These are phyloP conservation scores for Calocybe gambosa DNA, from an alignment of 1,284 basidiomycete genomes.

Conservation along the genomic window DNA sequence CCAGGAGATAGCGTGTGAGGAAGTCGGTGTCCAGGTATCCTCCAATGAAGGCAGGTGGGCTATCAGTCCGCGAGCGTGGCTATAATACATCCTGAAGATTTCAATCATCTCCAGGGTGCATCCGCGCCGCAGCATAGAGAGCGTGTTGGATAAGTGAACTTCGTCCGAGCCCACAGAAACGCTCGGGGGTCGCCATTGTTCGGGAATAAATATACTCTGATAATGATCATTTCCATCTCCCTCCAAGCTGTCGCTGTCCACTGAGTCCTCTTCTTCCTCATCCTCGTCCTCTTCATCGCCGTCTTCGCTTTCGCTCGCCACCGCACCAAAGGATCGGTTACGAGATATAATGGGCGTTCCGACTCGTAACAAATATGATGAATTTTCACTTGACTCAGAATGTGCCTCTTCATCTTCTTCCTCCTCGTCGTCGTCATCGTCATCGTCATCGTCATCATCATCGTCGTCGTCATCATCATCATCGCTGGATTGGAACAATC, in stretches of 20 bases:
- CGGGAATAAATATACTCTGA: constrained; percentile 30
- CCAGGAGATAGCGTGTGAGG: constrained; percentile 18
- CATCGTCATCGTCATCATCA: constrained; percentile 28
- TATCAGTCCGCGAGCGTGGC: constrained; percentile 45
- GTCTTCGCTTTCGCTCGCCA: not conserved
- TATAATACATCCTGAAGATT: constrained; percentile 48
- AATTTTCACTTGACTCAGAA: constrained; percentile 18
- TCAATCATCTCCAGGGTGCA: constrained; percentile 54
- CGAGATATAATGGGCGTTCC: not conserved
- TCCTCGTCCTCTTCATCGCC: constrained; percentile 21
- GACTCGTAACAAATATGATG: not conserved
- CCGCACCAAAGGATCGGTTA: not conserved
- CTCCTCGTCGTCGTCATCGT: constrained; percentile 25
- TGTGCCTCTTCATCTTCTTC: constrained; percentile 19
- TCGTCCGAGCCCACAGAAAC: too few relatives aligned
- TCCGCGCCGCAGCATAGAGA: constrained; percentile 54
- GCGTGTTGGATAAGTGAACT: too few relatives aligned
- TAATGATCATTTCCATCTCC: constrained; percentile 23
- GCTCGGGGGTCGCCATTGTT: constrained; percentile 54
- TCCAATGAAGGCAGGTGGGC: constrained; percentile 31
- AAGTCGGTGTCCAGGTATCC: constrained; percentile 12
- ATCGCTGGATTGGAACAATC: constrained; percentile 47
- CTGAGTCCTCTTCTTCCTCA: constrained; percentile 16
- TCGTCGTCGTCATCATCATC: constrained; percentile 31
- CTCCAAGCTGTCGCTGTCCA: constrained; percentile 21